Evolutionary conservation across 2,329 filamentous ascomycete species (phyloP).

Genomic region (Ascomycota sp.): DNA sequence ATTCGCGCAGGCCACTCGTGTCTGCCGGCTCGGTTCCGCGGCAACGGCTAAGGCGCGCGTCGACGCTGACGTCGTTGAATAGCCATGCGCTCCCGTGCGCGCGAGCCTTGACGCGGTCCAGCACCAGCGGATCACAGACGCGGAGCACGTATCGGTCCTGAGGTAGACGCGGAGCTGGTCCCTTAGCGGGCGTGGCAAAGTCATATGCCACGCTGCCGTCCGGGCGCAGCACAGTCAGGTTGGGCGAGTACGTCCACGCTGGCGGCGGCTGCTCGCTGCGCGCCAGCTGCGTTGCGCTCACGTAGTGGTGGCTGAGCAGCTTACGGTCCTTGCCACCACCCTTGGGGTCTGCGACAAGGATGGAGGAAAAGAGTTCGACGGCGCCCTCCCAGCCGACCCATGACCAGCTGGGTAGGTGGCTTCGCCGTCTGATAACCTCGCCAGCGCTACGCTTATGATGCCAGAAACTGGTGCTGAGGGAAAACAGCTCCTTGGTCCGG

Average conservation of each 20-base stretch:
- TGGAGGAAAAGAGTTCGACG: slow-evolving; percentile 9
- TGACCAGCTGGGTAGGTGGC: slow-evolving; percentile 15
- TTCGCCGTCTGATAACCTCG: slow-evolving; percentile 7
- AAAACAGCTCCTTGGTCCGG: slow-evolving; percentile 14
- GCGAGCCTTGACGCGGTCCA: slow-evolving; percentile 14
- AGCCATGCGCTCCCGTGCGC: slow-evolving; percentile 12
- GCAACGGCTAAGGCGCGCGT: slow-evolving; percentile 12
- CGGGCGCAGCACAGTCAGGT: slow-evolving; percentile 9
- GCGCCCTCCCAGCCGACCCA: slow-evolving; percentile 16
- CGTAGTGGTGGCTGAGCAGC: slow-evolving; percentile 15
- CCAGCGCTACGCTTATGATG: slow-evolving; percentile 11
- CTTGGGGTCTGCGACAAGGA: slow-evolving; percentile 10
- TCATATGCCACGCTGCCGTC: slow-evolving; percentile 13
- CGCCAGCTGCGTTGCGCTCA: slow-evolving; percentile 13
- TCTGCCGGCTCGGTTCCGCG: too few relatives aligned
- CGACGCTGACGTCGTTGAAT: slow-evolving; percentile 15
- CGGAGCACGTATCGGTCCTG: slow-evolving; percentile 11
- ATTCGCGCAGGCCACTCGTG: slow-evolving; percentile 10
- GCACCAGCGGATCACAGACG: slow-evolving; percentile 12
- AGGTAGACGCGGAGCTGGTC: slow-evolving; percentile 6
- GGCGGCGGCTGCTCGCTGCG: slow-evolving; percentile 13
- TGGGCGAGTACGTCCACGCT: slow-evolving; percentile 14
- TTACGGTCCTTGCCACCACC: slow-evolving; percentile 10
- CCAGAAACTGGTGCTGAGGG: slow-evolving; percentile 15
- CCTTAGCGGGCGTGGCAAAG: slow-evolving; percentile 6